A percentile compares a stretch with the other conserved stretches of the same genome.
These are phyloP conservation scores for Clausena lansium DNA, from an alignment of 345 rosid genomes.

Conservation along the genomic window DNA sequence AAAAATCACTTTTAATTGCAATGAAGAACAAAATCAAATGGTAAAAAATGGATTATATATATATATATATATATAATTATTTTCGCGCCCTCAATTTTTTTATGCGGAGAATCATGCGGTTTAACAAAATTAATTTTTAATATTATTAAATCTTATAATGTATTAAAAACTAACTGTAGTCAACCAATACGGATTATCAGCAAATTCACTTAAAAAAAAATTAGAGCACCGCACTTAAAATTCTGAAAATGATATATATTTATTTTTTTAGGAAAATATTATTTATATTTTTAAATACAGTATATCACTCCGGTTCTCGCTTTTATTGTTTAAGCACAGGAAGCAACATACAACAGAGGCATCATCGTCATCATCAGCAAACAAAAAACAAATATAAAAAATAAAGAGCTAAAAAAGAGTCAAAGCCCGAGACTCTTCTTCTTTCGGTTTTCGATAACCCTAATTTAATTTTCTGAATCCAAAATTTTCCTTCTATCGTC, in stretches of 20 bases:
- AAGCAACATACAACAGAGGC: slow-evolving; percentile 13
- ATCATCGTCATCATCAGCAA: slow-evolving; percentile 28
- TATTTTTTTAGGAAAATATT: no score
- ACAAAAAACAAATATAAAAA: background rate
- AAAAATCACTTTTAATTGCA: background rate
- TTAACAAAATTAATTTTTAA: no score
- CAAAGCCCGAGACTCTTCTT: slow-evolving; percentile 43
- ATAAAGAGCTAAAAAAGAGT: slow-evolving; percentile 29
- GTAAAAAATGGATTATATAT: no score
- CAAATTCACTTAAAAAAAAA: no score
- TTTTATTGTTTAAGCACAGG: slow-evolving; percentile 19
- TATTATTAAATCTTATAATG: no score
- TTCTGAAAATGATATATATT: no score
- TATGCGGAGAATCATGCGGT: no score
- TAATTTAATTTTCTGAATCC: slow-evolving; percentile 18
- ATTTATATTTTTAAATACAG: background rate
- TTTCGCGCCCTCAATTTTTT: no score
- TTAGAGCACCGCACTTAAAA: no score
- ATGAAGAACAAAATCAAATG: background rate
- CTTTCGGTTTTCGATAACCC: slow-evolving; percentile 12
- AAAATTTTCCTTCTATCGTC: slow-evolving; percentile 14
- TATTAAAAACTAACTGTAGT: no score
- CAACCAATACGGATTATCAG: no score
- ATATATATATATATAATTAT: no score
- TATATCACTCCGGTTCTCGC: slow-evolving; percentile 16